Evolutionary conservation across 805 yeast species (phyloP), one percentile per base, ranked within the genome.

Genomic region (Komagataella mondaviorum): DNA sequence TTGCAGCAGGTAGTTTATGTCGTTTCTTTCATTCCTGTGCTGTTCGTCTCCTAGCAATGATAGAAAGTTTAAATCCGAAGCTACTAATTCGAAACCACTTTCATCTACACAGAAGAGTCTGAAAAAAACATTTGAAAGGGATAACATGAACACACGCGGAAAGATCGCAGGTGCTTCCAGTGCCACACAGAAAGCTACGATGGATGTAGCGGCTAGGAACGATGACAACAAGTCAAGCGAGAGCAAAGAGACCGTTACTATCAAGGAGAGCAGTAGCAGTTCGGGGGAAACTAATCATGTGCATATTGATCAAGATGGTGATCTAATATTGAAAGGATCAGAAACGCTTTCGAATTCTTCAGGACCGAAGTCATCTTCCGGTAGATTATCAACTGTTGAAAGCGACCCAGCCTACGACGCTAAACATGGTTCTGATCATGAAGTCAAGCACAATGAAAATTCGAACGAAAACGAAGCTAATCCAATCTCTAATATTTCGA

Each of bases 401-500:
- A 30, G 39, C 39, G 39, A 30, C 39, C 10, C 39, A 30, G 39
- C 14, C 39, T 10, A 30, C 2, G 12, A 24, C 39, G 6, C 10
- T 3, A 14, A 30, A 30, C 14, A 30, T 14, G 39, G 8, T 10
- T 14, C 10, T 30, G 39, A 30, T 14, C 39, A 4, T 10, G 39
- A 30, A 4, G 3, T 8, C 14, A 14, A 30, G 14, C 39, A 30
- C 39, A 30, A 30, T 30, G 14, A 30, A 30, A 30, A 12, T 30
- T 10, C 14, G 5, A 8, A 30, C 3, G 47, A 24, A 18, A 23
- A 47, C 17, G 8, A 12, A 8, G 39, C 39, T n/a, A 49, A 36
- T 30, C 52, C 51, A 16, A 39, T 50, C 10, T 16, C 54, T 22
- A 48, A 52, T 18, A 14, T 36, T 6, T 23, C 23, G 8, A 51